A percentile compares a stretch with the other conserved stretches of the same genome.
Conservation (phyloP, 1,284 basidiomycete genomes). For the Gymnopus androsaceus region DNA sequence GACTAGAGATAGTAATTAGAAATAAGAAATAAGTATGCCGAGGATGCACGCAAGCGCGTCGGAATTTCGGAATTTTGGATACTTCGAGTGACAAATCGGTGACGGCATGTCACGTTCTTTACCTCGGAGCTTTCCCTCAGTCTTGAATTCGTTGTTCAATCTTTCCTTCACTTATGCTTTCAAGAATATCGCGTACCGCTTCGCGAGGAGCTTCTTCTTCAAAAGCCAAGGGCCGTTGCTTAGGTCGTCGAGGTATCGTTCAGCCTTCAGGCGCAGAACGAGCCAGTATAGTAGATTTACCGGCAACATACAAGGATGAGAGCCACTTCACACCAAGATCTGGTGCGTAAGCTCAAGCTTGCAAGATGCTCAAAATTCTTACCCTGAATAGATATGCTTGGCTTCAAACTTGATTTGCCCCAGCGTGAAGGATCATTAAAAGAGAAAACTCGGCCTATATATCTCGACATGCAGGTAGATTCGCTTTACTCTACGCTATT, state of each 20-base stretch:
- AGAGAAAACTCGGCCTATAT: constrained; percentile 82
- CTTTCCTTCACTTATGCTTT: constrained; percentile 46
- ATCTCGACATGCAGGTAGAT: constrained; percentile 91
- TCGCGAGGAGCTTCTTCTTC: constrained; percentile 30
- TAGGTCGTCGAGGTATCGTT: constrained; percentile 53
- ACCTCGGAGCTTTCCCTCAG: not conserved
- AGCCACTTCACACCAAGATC: constrained; percentile 70
- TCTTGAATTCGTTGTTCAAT: not conserved
- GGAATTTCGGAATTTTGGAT: not conserved
- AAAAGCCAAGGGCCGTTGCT: constrained; percentile 18
- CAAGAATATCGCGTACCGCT: constrained; percentile 49
- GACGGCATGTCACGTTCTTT: not conserved
- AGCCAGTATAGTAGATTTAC: constrained; percentile 78
- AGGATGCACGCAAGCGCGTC: not conserved
- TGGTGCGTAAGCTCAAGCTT: constrained; percentile 45
- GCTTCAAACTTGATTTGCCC: constrained; percentile 81
- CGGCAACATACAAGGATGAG: constrained; percentile 70
- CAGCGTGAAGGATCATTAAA: constrained; percentile 63
- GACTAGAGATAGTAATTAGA: no score
- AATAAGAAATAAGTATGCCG: no score
- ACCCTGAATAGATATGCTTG: constrained; percentile 73
- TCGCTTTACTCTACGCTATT: not conserved
- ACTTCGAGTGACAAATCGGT: not conserved
- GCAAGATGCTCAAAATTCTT: not conserved
- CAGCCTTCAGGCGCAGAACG: constrained; percentile 79